Evolutionary conservation across 805 yeast species (phyloP).

Genomic region (Debaryomyces tyrocola): DNA sequence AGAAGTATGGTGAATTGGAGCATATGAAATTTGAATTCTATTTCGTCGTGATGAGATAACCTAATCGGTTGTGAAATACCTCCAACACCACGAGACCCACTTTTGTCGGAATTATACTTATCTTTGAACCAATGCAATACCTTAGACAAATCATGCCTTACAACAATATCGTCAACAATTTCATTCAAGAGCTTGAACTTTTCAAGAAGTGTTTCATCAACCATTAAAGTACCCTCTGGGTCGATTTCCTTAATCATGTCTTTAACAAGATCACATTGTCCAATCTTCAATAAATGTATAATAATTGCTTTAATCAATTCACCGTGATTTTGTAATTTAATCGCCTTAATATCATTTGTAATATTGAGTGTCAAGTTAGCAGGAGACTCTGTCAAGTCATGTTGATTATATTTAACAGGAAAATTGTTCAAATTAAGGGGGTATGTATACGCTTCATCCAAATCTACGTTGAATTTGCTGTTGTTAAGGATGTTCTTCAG

Average conservation of each 20-base stretch:
- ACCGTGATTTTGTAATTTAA: slow-evolving; percentile 24
- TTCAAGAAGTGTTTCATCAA: slow-evolving; percentile 22
- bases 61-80: not conserved
- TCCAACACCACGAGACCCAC: slow-evolving; percentile 1
- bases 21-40: slow-evolving; percentile 43
- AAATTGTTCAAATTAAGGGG: slow-evolving; percentile 31
- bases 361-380: not conserved
- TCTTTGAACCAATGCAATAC: slow-evolving; percentile 35
- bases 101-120: slow-evolving; percentile 16
- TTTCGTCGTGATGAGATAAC: slow-evolving; percentile 12
- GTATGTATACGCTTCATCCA: slow-evolving; percentile 43
- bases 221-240: slow-evolving; percentile 13
- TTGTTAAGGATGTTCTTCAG: slow-evolving; percentile 31
- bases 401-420: slow-evolving; percentile 17
- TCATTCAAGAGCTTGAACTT: slow-evolving; percentile 28
- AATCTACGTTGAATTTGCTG: slow-evolving; percentile 26
- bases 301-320: slow-evolving; percentile 37
- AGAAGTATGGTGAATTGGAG: slow-evolving; percentile 36
- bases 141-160: slow-evolving; percentile 29
- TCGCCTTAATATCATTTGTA: slow-evolving; percentile 5
- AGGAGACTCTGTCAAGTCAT: not conserved
- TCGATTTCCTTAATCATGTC: slow-evolving; percentile 25
- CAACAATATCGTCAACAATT: slow-evolving; percentile 34
- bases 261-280: slow-evolving; percentile 36
- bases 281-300: slow-evolving; percentile 39